phyloP scores from a whole-genome alignment of 2,329 filamentous ascomycete genomes.

The Albophoma yamanashiensis region DNA sequence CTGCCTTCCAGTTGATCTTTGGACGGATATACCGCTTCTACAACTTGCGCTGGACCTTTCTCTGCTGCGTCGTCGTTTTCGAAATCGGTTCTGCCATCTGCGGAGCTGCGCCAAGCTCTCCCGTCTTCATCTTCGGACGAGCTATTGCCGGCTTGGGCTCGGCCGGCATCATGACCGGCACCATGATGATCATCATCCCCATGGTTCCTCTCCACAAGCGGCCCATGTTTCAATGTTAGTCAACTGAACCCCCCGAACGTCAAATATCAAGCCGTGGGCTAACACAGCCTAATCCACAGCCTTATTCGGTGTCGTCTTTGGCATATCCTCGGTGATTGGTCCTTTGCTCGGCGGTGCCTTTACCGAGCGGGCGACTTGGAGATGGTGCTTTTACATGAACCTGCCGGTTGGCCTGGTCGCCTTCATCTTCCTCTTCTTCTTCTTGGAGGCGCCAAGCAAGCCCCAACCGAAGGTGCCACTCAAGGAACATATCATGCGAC shows the following conservation, averaged over 20 bases:
- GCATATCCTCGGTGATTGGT: slow-evolving; percentile 41
- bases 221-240: slow-evolving; percentile 42
- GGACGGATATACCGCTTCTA: slow-evolving; percentile 46
- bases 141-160: slow-evolving; percentile 46
- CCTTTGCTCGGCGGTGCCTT: slow-evolving; percentile 45
- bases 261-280: neutral
- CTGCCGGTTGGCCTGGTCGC: slow-evolving; percentile 43
- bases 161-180: slow-evolving; percentile 47
- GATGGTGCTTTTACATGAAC: slow-evolving; percentile 51
- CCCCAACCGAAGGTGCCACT: slow-evolving; percentile 17
- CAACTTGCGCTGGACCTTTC: slow-evolving; percentile 35
- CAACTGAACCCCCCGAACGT: neutral
- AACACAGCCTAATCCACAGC: slow-evolving; percentile 8
- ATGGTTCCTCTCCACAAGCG: slow-evolving; percentile 50
- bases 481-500: slow-evolving; percentile 34
- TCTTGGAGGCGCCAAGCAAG: slow-evolving; percentile 31
- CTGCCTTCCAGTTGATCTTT: slow-evolving; percentile 41
- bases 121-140: slow-evolving; percentile 43
- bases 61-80: slow-evolving; percentile 37
- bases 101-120: slow-evolving; percentile 41
- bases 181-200: slow-evolving; percentile 44
- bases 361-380: slow-evolving; percentile 36
- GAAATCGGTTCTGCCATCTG: slow-evolving; percentile 45
- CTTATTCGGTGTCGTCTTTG: slow-evolving; percentile 44
- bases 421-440: slow-evolving; percentile 35